phyloP scores from a whole-genome alignment of 1,284 basidiomycete genomes.

The Cutaneotrichosporon daszewskae region DNA sequence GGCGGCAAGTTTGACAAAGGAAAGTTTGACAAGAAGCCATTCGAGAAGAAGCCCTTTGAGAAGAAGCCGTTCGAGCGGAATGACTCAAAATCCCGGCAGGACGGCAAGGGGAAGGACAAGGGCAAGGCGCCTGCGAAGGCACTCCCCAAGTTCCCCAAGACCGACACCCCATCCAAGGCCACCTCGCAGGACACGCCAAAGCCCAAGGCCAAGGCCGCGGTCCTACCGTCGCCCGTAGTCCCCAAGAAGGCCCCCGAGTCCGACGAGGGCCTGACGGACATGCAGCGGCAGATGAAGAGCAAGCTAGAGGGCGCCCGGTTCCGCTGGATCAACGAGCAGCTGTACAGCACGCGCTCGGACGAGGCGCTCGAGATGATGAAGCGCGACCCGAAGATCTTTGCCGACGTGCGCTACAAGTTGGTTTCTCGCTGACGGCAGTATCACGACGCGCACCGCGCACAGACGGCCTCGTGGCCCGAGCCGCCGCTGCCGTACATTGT shows the following conservation, averaged over 20 bases:
- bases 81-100: neutral
- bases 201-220: slow-evolving; percentile 1
- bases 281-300: slow-evolving; percentile 70
- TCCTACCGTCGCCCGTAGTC: slow-evolving; percentile 21
- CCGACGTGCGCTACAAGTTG: slow-evolving; percentile 73
- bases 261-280: slow-evolving; percentile 55
- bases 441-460: slow-evolving; percentile 79
- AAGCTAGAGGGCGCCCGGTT: slow-evolving; percentile 78
- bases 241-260: slow-evolving; percentile 11
- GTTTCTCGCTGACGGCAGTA: slow-evolving; percentile 59
- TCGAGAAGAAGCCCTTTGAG: neutral
- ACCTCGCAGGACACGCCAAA: neutral
- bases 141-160: neutral
- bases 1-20: neutral
- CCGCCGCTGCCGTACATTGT: slow-evolving; percentile 81
- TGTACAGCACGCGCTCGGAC: slow-evolving; percentile 74
- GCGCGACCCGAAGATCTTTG: slow-evolving; percentile 65
- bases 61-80: neutral
- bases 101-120: slow-evolving; percentile 7
- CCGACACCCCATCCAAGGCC: no score
- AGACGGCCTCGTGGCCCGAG: slow-evolving; percentile 83
- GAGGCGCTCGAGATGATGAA: slow-evolving; percentile 74
- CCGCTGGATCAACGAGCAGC: slow-evolving; percentile 79
- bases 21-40: slow-evolving; percentile 3
- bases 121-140: neutral